These are phyloP conservation scores for Straminergon stramineum DNA, from an alignment of 225 moss, liverwort and hornwort species.

Conservation along the genomic window DNA sequence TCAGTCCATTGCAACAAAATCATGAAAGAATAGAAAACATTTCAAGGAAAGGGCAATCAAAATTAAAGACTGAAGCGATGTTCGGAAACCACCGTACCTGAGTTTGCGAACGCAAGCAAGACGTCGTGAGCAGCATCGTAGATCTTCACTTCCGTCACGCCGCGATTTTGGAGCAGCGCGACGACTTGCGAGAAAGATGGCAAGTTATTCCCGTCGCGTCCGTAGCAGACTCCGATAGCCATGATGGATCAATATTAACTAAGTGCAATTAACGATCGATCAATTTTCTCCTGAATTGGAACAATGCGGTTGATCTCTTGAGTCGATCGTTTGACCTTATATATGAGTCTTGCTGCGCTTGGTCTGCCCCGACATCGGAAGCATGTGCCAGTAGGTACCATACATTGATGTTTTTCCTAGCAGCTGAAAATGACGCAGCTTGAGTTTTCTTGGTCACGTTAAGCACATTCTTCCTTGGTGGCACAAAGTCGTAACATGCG, in stretches of 20 bases:
- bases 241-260: not conserved
- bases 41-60: no score
- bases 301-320: not conserved
- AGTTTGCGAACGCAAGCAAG: slow-evolving; percentile 18
- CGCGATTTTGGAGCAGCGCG: not conserved
- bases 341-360: not conserved
- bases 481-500: not conserved
- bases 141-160: slow-evolving; percentile 22
- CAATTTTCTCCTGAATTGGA: not conserved
- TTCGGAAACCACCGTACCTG: not conserved
- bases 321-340: not conserved
- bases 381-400: not conserved
- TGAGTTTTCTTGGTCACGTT: not conserved
- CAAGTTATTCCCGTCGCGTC: not conserved
- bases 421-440: not conserved
- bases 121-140: slow-evolving; percentile 5
- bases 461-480: not conserved
- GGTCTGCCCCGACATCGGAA: not conserved
- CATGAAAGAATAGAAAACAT: no score
- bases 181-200: not conserved
- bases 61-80: not conserved
- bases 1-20: not conserved
- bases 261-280: no score
- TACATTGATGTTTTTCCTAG: not conserved
- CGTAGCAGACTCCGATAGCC: slow-evolving; percentile 18